Evolutionary conservation across 306 rosid genomes (phyloP).

Genomic region (Parietaria judaica): DNA sequence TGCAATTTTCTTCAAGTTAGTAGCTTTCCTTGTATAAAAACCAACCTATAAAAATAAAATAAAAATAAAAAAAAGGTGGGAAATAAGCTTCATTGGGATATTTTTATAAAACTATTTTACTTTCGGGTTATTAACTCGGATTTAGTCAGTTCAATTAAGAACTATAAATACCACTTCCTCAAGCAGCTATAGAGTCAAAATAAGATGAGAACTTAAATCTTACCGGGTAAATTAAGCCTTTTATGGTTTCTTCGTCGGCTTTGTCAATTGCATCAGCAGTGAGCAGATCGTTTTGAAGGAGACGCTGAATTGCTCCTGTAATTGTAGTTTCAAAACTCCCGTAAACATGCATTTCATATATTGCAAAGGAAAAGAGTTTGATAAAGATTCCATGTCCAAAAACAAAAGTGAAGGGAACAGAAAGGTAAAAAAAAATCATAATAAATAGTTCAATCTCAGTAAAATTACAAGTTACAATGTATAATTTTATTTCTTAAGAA

Average conservation of each 20-base stretch:
- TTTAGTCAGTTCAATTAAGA: too few species aligned
- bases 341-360: constrained; percentile 17
- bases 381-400: neutral
- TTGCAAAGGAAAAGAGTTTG: neutral
- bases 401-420: neutral
- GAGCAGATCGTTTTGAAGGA: constrained; percentile 58
- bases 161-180: neutral
- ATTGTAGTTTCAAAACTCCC: constrained; percentile 17
- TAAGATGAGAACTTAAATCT: neutral
- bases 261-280: constrained; percentile 63
- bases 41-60: constrained; percentile 55
- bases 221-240: constrained; percentile 84
- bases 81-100: constrained; percentile 6
- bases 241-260: constrained; percentile 71
- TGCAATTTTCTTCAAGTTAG: constrained; percentile 81
- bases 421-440: neutral
- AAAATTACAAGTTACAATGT: too few species aligned
- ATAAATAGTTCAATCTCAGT: too few species aligned
- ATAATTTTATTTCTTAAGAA: too few species aligned
- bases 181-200: neutral
- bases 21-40: constrained; percentile 75
- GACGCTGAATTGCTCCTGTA: constrained; percentile 83
- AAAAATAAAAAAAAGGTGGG: constrained; percentile 1
- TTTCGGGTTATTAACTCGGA: too few species aligned
- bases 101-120: too few species aligned